Conservation (phyloP, 2,329 filamentous ascomycete species). For the Fusarium sp. region DNA sequence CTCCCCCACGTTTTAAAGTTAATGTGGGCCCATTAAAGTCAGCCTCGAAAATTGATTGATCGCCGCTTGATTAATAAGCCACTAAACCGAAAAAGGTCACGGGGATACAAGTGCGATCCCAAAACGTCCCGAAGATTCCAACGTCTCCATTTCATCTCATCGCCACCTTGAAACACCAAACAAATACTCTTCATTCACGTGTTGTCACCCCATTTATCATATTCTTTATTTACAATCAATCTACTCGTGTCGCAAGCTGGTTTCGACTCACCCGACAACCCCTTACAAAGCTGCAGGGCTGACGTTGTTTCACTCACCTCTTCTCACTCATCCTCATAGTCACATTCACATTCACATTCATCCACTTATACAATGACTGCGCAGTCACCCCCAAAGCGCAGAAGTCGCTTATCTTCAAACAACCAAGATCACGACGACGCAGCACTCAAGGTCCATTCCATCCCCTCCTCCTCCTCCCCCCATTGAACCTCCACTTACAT, state of each 20-base stretch:
- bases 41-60: not conserved
- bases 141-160: slow-evolving; percentile 11
- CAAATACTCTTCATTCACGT: slow-evolving; percentile 2
- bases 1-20: slow-evolving; percentile 2
- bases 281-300: not conserved
- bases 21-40: not conserved
- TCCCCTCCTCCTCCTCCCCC: not conserved
- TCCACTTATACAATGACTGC: slow-evolving; percentile 20
- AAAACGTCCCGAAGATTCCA: slow-evolving; percentile 30
- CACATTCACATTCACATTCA: not conserved
- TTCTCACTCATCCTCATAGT: not conserved
- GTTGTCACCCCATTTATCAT: not conserved
- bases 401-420: slow-evolving; percentile 32
- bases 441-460: slow-evolving; percentile 34
- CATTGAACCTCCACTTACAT: slow-evolving; percentile 8
- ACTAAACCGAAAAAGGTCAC: slow-evolving; percentile 11
- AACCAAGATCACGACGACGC: slow-evolving; percentile 35
- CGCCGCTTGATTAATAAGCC: slow-evolving; percentile 11
- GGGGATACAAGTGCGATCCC: slow-evolving; percentile 21
- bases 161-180: slow-evolving; percentile 1
- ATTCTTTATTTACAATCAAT: not conserved
- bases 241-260: not conserved
- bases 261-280: not conserved
- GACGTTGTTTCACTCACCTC: not conserved
- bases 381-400: slow-evolving; percentile 25